Conservation (phyloP, 441 rosid genomes). For the Populus hybrid region DNA sequence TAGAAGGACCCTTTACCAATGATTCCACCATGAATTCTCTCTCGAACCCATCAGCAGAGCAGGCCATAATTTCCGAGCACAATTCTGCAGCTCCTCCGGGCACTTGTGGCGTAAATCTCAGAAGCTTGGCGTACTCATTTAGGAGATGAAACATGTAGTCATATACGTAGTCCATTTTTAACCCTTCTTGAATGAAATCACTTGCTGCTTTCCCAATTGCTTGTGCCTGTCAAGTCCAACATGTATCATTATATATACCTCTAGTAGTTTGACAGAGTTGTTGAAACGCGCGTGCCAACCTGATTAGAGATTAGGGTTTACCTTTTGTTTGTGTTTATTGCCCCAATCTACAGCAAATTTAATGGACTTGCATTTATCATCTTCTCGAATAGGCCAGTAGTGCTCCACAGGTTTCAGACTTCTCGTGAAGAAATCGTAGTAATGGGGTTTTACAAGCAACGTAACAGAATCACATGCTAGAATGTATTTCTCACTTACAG, state of each 20-base stretch:
- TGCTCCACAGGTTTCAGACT: constrained; percentile 66
- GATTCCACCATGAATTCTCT: constrained; percentile 54
- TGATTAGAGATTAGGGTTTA: constrained; percentile 12
- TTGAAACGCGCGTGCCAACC: neutral
- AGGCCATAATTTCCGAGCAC: constrained; percentile 59
- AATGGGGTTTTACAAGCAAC: constrained; percentile 54
- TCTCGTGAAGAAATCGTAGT: constrained; percentile 71
- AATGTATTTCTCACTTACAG: constrained; percentile 86
- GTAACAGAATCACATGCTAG: constrained; percentile 71
- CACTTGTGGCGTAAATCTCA: constrained; percentile 45
- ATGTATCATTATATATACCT: neutral
- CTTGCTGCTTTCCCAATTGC: constrained; percentile 65
- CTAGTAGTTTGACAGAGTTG: neutral
- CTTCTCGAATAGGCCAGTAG: constrained; percentile 68
- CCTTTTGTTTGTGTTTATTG: constrained; percentile 58
- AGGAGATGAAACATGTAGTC: constrained; percentile 53
- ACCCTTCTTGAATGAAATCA: constrained; percentile 50
- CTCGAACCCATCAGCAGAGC: constrained; percentile 41
- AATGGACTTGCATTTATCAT: constrained; percentile 57
- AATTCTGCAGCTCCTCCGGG: constrained; percentile 47
- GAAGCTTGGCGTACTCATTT: constrained; percentile 43
- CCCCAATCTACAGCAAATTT: constrained; percentile 91
- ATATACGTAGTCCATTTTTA: constrained; percentile 66
- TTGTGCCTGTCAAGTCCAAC: constrained; percentile 44
- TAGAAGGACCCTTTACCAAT: constrained; percentile 43